Percentiles rank a stretch among this genome's conserved stretches.
These are phyloP conservation scores for Sarocladiaceae sp. DNA, from an alignment of 2,329 filamentous ascomycete species.

Conservation along the genomic window DNA sequence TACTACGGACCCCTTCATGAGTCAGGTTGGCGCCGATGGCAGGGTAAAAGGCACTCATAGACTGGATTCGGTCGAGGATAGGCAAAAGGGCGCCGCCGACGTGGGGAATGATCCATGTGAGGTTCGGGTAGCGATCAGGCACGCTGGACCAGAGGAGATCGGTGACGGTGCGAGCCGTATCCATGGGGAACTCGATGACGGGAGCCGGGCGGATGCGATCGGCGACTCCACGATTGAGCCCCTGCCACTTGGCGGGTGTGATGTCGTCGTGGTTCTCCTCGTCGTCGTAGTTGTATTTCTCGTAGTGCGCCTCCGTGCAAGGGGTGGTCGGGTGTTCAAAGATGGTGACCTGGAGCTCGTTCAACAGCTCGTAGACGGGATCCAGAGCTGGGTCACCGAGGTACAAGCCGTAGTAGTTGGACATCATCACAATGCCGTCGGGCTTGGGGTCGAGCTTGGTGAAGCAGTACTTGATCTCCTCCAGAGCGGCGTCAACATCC, in stretches of 20 bases:
- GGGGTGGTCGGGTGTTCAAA: conserved; percentile 52
- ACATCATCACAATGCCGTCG: conserved; percentile 45
- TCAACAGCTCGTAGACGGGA: conserved; percentile 40
- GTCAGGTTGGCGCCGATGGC: neutral
- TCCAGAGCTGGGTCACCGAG: conserved; percentile 40
- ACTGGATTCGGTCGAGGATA: conserved; percentile 15
- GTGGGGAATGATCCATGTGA: conserved; percentile 21
- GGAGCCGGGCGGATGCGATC: conserved; percentile 13
- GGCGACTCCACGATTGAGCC: conserved; percentile 15
- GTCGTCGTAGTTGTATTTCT: conserved; percentile 11
- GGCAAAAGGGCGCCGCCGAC: conserved; percentile 19
- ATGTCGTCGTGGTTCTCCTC: conserved; percentile 6
- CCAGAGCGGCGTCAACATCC: conserved; percentile 37
- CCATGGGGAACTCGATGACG: conserved; percentile 19
- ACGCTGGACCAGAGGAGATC: conserved; percentile 14
- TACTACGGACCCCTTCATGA: neutral
- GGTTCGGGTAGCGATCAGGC: conserved; percentile 16
- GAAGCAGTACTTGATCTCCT: conserved; percentile 38
- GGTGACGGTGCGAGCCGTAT: conserved; percentile 14
- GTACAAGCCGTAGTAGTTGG: conserved; percentile 47
- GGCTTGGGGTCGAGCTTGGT: conserved; percentile 30
- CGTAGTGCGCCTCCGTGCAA: conserved; percentile 22
- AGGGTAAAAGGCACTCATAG: neutral
- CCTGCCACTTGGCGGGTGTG: conserved; percentile 13
- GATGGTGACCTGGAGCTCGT: conserved; percentile 36